Conservation (phyloP, 257 asterid genomes). For the Plectranthus barbatus region DNA sequence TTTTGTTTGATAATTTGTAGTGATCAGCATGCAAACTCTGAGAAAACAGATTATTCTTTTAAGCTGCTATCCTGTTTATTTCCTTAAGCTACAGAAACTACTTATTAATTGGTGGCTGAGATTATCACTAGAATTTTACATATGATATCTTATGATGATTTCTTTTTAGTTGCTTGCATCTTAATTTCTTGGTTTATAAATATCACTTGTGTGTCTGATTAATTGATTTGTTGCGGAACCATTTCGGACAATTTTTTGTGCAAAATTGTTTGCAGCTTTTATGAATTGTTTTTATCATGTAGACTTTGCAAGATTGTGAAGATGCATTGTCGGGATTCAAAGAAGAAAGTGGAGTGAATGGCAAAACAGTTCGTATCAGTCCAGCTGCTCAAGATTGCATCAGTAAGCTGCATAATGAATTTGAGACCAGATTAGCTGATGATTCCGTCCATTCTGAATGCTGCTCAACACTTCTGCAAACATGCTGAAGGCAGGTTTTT, state of each 20-base stretch:
- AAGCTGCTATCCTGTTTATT: neutral
- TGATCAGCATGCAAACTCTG: neutral
- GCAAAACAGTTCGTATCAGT: conserved; percentile 27
- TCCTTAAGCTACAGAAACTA: neutral
- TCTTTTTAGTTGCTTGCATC: too few species aligned
- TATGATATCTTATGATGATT: neutral
- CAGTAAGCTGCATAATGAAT: conserved; percentile 45
- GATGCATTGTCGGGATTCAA: conserved; percentile 33
- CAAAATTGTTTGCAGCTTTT: neutral
- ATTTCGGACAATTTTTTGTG: neutral
- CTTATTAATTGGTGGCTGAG: neutral
- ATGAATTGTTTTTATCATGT: conserved; percentile 9
- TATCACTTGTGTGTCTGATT: too few species aligned
- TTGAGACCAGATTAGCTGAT: conserved; percentile 60
- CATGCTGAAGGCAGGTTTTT: conserved; percentile 46
- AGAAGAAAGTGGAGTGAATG: conserved; percentile 29
- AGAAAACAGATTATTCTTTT: neutral
- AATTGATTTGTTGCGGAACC: neutral
- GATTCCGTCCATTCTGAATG: conserved; percentile 61
- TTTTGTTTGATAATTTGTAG: neutral
- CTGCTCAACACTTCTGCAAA: conserved; percentile 41
- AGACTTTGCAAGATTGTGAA: conserved; percentile 68
- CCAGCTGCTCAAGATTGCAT: conserved; percentile 48
- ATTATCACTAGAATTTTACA: neutral
- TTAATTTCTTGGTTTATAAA: too few species aligned